Base-by-base conservation (phyloP, 371 early-diverging fungal species). In the Mycotypha africana region DNA sequence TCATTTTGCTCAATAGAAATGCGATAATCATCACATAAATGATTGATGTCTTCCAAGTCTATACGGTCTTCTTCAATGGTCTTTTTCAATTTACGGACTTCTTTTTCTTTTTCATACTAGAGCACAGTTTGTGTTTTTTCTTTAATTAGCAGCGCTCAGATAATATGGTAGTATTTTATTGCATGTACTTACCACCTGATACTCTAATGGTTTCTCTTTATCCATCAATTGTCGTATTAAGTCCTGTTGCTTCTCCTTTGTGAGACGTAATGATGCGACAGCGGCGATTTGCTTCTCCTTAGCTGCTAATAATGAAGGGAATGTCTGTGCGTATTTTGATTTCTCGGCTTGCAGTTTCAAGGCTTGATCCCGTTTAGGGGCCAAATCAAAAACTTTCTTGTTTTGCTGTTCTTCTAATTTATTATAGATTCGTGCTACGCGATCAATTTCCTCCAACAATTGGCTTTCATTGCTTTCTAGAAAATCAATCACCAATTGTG, bases 241-340 rank as follows among this genome's bases (percentile, higher is more conserved):
- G 37, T 87, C 91, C 53, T 89, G 62, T 60, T 91, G 92, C 70
- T 86, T 89, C 43, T 88, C 86, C 20, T 81, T 82, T 62, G 90
- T 89, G 26, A 70, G 68, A 45, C 80, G 82, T 47, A 89, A 62
- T 4, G 88, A 83, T 26, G 79, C 74, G 15, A 76, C 78, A 45
- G 81, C 70, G 47, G 81, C 67, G 25, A 76, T 73, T 39, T 75
- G 68, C 9, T 85, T 77, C 39, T 83, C 87, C 38, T 73, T 82
- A 25, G 86, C 82, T 57, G 86, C 82, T 49, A 79, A 73, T 33
- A 89, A 59, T 41, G 74, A 70, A 14, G 67, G 66, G 50, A 82
- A 86, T 42, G 86, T 86, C 45, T 88, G 87, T 22, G 80, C 82
- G 43, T 76, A 75, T 70, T 84, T 86, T 24, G 81, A 67, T 65